Percentiles rank a stretch among this genome's conserved stretches.
These are phyloP conservation scores for Ophiosphaerella narmari DNA, from an alignment of 2,329 filamentous ascomycete species.

Conservation along the genomic window DNA sequence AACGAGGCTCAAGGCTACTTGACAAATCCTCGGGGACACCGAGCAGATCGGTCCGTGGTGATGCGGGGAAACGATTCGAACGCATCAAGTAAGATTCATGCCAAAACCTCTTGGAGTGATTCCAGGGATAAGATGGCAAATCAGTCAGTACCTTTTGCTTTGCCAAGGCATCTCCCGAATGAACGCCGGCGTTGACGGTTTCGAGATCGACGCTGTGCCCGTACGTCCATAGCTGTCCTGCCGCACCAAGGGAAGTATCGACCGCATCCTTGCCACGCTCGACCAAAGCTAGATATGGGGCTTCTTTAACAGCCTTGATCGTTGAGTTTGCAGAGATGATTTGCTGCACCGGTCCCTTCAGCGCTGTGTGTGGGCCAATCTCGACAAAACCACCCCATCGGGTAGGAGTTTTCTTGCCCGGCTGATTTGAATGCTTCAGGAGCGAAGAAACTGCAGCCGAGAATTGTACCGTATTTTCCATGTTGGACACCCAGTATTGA, in stretches of 20 bases:
- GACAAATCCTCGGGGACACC: background rate
- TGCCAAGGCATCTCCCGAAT: background rate
- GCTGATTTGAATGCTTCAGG: too few species aligned
- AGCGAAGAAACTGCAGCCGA: slow-evolving; percentile 36
- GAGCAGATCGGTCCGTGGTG: background rate
- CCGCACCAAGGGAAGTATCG: background rate
- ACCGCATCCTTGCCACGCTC: background rate
- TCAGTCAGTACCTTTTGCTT: background rate
- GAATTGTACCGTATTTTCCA: slow-evolving; percentile 42
- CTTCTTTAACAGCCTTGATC: background rate
- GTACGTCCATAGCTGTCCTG: background rate
- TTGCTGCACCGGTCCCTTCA: slow-evolving; percentile 9
- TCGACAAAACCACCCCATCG: slow-evolving; percentile 8
- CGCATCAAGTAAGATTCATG: background rate
- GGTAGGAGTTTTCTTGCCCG: too few species aligned
- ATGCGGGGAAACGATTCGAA: background rate
- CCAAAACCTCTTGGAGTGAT: background rate
- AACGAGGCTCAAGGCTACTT: background rate
- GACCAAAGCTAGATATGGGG: background rate
- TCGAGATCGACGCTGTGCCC: background rate
- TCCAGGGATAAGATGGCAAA: slow-evolving; percentile 1
- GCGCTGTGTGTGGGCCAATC: slow-evolving; percentile 7
- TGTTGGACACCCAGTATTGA: slow-evolving; percentile 54
- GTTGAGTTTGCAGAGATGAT: slow-evolving; percentile 1
- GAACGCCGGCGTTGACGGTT: background rate